Evolutionary conservation across 2,329 filamentous ascomycete genomes (phyloP), one percentile per base, ranked within the genome.

Genomic region (Pleomassaria siparia): DNA sequence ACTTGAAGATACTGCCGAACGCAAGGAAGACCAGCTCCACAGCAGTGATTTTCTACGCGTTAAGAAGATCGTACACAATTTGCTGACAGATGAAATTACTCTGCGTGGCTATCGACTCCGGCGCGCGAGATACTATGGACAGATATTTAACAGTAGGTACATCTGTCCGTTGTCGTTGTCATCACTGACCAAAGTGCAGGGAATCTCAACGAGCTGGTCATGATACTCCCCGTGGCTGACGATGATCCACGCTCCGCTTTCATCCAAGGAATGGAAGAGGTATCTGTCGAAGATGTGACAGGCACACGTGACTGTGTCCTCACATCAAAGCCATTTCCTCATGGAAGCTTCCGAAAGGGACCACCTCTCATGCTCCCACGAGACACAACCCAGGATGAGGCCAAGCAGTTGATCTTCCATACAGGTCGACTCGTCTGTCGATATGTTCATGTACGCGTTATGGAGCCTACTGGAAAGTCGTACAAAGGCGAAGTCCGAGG

Each of bases 1-100:
- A 21, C 28, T 66, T 3, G 13, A 43, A 1, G 54, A 60, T 16
- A 46, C 39, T 0, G 33, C 36, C 0, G 28, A 25, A 6, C 43
- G 43, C 3, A 3, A 25, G 3, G 12, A 21, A 7, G 20, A 52
- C 1, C 36, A 29, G 1, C 30, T 56, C 2, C 47, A 54, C 1
- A 53, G 47, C 16, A 60, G 61, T 0, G 63, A 66, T 20, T 66
- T 66, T 43, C 22, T 68, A 0, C 39, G 52, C 0, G 50, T 67
- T 11, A 49, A 36, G 1, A n/a, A 28, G 2, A 62, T 69, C 15
- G 30, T 62, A 1, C 40, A 50, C 13, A 45, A 62, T 28, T 5
- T 57, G 0, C 28, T 49, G 18, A 62, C 53, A 0, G 52, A 55
- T 8, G 43, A 59, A 8, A 43, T 64, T 2, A 30, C n/a, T 1